These are phyloP conservation scores for Diaporthe citriasiana DNA, from an alignment of 2,329 filamentous ascomycete species.

Conservation along the genomic window DNA sequence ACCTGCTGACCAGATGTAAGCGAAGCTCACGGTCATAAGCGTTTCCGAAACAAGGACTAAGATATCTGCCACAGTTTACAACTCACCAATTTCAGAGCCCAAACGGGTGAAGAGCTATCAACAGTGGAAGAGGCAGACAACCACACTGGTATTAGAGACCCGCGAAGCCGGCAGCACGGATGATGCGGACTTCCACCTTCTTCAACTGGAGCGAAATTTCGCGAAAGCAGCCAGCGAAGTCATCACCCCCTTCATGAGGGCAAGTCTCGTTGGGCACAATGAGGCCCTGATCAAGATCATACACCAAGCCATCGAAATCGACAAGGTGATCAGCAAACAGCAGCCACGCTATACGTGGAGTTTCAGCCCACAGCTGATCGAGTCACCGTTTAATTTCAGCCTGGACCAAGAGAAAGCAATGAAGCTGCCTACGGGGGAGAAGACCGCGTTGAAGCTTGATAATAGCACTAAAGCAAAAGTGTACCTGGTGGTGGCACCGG, in stretches of 20 bases:
- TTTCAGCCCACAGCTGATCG: not conserved
- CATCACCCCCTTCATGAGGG: not conserved
- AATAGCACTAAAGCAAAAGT: not conserved
- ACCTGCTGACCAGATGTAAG: not conserved
- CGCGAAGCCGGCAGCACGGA: not conserved
- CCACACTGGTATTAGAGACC: not conserved
- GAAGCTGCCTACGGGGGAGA: not conserved
- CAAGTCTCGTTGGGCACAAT: not conserved
- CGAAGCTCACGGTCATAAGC: rapidly evolving
- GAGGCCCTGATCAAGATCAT: not conserved
- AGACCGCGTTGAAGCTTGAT: not conserved
- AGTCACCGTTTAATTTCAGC: not conserved
- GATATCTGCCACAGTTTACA: not conserved
- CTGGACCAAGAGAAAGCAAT: not conserved
- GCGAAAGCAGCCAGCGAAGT: not conserved
- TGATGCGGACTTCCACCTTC: too few species aligned
- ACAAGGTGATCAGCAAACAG: not conserved
- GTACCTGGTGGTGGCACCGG: not conserved
- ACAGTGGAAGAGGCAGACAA: not conserved
- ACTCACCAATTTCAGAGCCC: not conserved
- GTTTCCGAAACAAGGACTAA: not conserved
- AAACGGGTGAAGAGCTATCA: not conserved
- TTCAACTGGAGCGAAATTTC: not conserved
- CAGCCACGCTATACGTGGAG: not conserved
- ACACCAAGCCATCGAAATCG: not conserved